Base-by-base conservation (phyloP, 2,329 filamentous ascomycete genomes). In the Cladosporium sp. region DNA sequence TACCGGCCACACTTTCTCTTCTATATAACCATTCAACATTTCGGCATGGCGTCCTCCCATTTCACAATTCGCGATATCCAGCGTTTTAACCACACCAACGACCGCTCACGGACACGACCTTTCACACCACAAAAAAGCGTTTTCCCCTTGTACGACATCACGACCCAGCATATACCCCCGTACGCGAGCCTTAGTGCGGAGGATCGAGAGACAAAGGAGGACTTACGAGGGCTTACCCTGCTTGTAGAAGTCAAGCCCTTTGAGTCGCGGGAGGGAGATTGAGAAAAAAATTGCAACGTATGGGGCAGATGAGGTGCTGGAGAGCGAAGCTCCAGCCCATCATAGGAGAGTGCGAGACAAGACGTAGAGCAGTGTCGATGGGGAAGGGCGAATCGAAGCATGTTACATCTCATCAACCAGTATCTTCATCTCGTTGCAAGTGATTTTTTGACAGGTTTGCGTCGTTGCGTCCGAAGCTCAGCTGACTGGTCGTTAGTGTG, bases 71-170 rank as follows among this genome's bases (percentile, higher is more conserved):
- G 45, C 45, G 12, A 48, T 30, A 41, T 38, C 37, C 37, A 48
- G 45, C 45, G 45, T 48, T 22, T 41, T 15, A 17, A 27, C 17
- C 24, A 48, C 36, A 41, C 39, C 12, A 57, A 62, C 57, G 58
- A 59, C 55, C 55, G 47, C 57, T 59, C 57, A 62, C 56, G 59
- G 59, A 55, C 53, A 58, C 58, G 59, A 47, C 53, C 59, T n/a
- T 59, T 40, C 50, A 54, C 50, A 56, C 55, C 51, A 52, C 53
- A 55, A 45, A 56, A 57, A 55, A 43, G 56, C 55, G 45, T 47
- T 43, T 30, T 39, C 39, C 40, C 49, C 49, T 36, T 51, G 48
- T 39, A 53, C 51, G 47, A 53, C 47, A 45, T 53, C 51, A 53
- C 51, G 51, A 53, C 47, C 51, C 51, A 48, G 51, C 51, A 53